Base-by-base conservation (phyloP, 371 early-diverging fungal species). In the Circinella umbellata region DNA sequence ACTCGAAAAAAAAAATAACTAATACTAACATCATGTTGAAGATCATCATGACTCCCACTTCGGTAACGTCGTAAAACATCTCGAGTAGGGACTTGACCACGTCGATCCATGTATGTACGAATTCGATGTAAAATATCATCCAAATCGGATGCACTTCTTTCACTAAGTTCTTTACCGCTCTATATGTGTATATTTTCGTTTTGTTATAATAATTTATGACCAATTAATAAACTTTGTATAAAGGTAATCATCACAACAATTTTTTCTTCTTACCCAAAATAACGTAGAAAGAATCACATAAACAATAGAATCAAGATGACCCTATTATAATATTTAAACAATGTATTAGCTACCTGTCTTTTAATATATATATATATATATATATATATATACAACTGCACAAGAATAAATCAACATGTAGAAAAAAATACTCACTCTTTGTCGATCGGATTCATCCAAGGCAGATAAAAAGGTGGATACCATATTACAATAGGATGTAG, bases 271-370 rank as follows among this genome's bases (percentile, higher is more conserved):
- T 79, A 86, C 91, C 93, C 93, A 96, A 49, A 94, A 94, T 61
- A 97, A 76, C 18, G 93, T 86, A 11, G 91, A 80, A 53, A 94
- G 79, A 5, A 93, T 88, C 20, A 91, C 78, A 64, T 84, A 91
- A 18, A 92, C 90, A 60, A 92, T 81, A 65, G 92, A 90, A 77
- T 94, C 96, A n/a, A 86, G 81, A 11, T 89, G 89, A 66, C 87
- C 82, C 80, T 88, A 68, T 0, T 20, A 15, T 36, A 61, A 14
- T 47, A 47, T 47, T 11, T 47, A 47, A 51, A 67, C 7, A 5
- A 36, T 42, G 3, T 9, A 27, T 27, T 27, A 27, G 27, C 27
- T 27, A 27, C 27, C 2, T 27, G 27, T 27, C 27, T 27, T 27
- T 27, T 27, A 27, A 27, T 27, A 27, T 27, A 27, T n/a, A n/a